Percentiles rank a stretch among this genome's conserved stretches.
Evolutionary conservation across 305 asterid genomes (phyloP).

Genomic region (Solanum hybrid): DNA sequence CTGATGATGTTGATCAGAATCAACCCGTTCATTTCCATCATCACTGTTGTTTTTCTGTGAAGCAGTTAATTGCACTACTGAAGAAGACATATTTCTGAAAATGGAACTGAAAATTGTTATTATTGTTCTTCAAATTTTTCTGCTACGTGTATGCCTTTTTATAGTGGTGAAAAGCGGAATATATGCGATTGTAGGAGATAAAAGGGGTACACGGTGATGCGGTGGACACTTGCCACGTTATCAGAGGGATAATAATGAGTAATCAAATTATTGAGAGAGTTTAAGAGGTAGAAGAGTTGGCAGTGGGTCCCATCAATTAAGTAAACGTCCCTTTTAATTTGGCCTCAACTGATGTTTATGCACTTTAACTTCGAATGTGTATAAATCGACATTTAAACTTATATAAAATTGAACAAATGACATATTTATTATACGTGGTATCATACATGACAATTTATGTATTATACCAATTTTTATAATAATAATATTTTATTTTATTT

Average conservation of each 20-base stretch:
- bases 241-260: not conserved
- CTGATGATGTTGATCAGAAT: conserved; percentile 25
- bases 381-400: accelerated
- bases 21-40: conserved; percentile 32
- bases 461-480: no score
- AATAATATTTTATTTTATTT: no score
- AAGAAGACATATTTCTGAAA: conserved; percentile 33
- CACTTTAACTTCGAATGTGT: accelerated
- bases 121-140: not conserved
- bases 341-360: no score
- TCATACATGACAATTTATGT: no score
- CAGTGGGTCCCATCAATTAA: not conserved
- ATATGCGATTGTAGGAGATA: not conserved
- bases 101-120: not conserved
- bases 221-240: conserved; percentile 11
- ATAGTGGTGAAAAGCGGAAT: not conserved
- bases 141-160: not conserved
- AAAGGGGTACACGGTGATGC: conserved; percentile 6
- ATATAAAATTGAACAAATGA: not conserved
- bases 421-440: not conserved
- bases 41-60: conserved; percentile 36
- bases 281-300: not conserved
- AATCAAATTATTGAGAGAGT: not conserved
- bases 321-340: not conserved
- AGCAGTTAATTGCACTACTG: conserved; percentile 35